Evolutionary conservation across 495 filamentous ascomycete genomes (phyloP).

Genomic region (Podospora pseudopauciseta): DNA sequence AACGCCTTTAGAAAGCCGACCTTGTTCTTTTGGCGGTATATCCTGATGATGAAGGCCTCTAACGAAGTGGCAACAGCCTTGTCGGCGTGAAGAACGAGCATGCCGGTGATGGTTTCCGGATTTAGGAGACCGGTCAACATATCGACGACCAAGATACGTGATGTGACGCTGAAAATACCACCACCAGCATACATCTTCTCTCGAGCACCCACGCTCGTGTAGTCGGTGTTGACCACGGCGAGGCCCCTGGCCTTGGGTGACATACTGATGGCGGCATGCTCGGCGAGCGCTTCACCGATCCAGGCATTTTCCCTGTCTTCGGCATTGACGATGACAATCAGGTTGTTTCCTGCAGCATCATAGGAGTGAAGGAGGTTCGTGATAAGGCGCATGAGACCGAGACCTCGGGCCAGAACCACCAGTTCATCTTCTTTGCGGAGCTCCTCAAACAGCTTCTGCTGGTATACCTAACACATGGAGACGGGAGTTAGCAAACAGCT

Average conservation of each 20-base stretch:
- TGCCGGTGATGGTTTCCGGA: slow-evolving; percentile 79
- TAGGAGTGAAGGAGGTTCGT: slow-evolving; percentile 95
- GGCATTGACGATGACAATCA: slow-evolving; percentile 85
- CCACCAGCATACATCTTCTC: slow-evolving; percentile 87
- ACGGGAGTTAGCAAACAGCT: slow-evolving; percentile 3
- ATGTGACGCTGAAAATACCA: slow-evolving; percentile 94
- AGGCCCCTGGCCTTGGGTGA: slow-evolving; percentile 74
- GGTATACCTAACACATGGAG: slow-evolving; percentile 55
- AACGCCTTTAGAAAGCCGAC: slow-evolving; percentile 92
- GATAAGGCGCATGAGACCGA: slow-evolving; percentile 83
- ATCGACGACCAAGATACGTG: slow-evolving; percentile 90
- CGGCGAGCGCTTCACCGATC: slow-evolving; percentile 89
- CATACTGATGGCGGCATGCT: slow-evolving; percentile 82
- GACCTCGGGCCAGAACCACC: slow-evolving; percentile 82
- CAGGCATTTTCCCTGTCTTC: slow-evolving; percentile 91
- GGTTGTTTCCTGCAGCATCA: slow-evolving; percentile 90
- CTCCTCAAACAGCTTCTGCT: slow-evolving; percentile 90
- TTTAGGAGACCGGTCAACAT: slow-evolving; percentile 79
- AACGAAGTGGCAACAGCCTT: slow-evolving; percentile 80
- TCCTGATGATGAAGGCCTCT: slow-evolving; percentile 92
- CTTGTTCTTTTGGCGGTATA: slow-evolving; percentile 92
- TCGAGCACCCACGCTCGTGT: slow-evolving; percentile 76
- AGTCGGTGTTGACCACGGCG: slow-evolving; percentile 90
- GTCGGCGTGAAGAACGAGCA: slow-evolving; percentile 88
- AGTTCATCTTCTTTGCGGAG: slow-evolving; percentile 89